A percentile compares a stretch with the other conserved stretches of the same genome.
phyloP scores from a whole-genome alignment of 208 protist species.

The Trypanosoma melophagium region DNA sequence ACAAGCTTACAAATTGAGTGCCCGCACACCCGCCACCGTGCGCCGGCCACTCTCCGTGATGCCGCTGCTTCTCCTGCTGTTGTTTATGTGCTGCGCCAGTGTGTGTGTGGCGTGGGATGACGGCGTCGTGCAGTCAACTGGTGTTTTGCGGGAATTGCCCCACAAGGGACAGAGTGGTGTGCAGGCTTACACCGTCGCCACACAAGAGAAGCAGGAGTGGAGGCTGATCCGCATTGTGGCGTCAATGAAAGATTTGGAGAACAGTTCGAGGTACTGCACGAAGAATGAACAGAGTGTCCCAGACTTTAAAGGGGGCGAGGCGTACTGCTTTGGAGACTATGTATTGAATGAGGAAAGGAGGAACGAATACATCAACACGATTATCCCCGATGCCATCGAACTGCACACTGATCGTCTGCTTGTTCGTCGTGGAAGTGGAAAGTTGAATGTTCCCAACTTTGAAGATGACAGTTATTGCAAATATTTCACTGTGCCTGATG shows the following conservation, averaged over 20 bases:
- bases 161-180: background rate
- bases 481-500: too few relatives aligned
- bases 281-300: constrained; percentile 4
- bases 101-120: too few relatives aligned
- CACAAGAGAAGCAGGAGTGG: constrained; percentile 11
- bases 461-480: too few relatives aligned
- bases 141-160: too few relatives aligned
- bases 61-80: too few relatives aligned
- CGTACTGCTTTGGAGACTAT: constrained; percentile 23
- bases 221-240: constrained; percentile 41
- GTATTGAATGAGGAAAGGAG: constrained; percentile 40
- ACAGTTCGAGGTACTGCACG: constrained; percentile 40
- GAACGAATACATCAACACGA: constrained; percentile 16
- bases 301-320: constrained; percentile 13
- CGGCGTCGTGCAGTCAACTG: too few relatives aligned
- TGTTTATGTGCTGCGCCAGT: too few relatives aligned
- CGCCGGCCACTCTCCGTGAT: too few relatives aligned
- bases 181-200: background rate
- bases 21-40: too few relatives aligned
- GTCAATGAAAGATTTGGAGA: constrained; percentile 35
- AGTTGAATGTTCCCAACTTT: too few relatives aligned
- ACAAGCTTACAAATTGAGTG: too few relatives aligned
- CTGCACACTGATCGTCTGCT: constrained; percentile 51
- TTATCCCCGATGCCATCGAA: constrained; percentile 41
- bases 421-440: constrained; percentile 21